These are phyloP conservation scores for Curvularia verruculosa DNA, from an alignment of 2,329 filamentous ascomycete species.

Conservation along the genomic window DNA sequence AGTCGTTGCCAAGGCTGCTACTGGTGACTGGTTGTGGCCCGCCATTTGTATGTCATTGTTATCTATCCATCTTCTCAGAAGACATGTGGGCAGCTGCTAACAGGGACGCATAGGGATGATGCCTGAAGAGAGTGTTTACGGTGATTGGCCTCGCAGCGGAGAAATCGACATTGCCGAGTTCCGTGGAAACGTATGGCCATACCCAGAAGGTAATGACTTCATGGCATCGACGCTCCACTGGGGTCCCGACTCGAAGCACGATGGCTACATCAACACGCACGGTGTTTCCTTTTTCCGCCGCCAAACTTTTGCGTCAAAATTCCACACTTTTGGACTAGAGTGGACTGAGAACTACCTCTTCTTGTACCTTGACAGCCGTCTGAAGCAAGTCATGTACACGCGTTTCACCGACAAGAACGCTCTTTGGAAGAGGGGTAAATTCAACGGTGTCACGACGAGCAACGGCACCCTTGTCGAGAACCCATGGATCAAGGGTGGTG, in stretches of 20 bases:
- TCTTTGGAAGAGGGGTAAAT: slow-evolving; percentile 71
- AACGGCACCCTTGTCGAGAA: slow-evolving; percentile 70
- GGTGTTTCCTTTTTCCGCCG: slow-evolving; percentile 58
- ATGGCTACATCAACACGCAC: slow-evolving; percentile 33
- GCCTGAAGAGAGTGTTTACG: slow-evolving; percentile 73
- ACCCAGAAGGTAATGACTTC: slow-evolving; percentile 77
- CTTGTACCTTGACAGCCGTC: slow-evolving; percentile 78
- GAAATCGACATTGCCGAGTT: slow-evolving; percentile 84
- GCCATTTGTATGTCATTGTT: slow-evolving; percentile 67
- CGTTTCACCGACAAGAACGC: slow-evolving; percentile 62
- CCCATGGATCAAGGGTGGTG: slow-evolving; percentile 67
- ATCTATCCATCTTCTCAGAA: too few species aligned
- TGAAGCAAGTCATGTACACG: slow-evolving; percentile 79
- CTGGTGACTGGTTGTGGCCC: slow-evolving; percentile 85
- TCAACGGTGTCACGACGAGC: slow-evolving; percentile 62
- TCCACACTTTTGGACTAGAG: slow-evolving; percentile 71
- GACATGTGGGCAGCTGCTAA: slow-evolving; percentile 35
- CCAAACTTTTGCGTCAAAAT: slow-evolving; percentile 70
- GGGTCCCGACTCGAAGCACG: slow-evolving; percentile 56
- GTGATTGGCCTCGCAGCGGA: slow-evolving; percentile 75
- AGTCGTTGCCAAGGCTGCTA: slow-evolving; percentile 75
- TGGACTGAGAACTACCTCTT: slow-evolving; percentile 88
- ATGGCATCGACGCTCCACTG: slow-evolving; percentile 79
- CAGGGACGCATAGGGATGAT: slow-evolving; percentile 46
- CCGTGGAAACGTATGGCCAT: slow-evolving; percentile 76